These are phyloP conservation scores for Ustilago lituana DNA, from an alignment of 1,284 basidiomycete species.

Conservation along the genomic window DNA sequence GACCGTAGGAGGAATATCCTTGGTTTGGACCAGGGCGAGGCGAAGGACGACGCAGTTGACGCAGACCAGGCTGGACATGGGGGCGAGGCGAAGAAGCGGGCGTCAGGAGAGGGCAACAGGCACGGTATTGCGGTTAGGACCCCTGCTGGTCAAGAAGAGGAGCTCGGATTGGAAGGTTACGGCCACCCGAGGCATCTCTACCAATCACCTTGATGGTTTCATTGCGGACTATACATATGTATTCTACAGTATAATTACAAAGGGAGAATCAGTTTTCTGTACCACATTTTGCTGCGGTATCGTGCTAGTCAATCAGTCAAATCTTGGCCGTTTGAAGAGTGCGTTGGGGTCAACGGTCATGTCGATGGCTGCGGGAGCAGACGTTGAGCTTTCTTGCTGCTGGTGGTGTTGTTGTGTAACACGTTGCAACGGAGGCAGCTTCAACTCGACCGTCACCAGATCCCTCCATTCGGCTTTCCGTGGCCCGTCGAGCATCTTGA, in stretches of 20 bases:
- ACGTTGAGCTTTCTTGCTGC: not conserved
- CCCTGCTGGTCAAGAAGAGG: conserved; percentile 35
- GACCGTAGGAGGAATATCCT: conserved; percentile 46
- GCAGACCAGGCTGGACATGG: too few relatives aligned
- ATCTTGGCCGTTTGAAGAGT: conserved; percentile 30
- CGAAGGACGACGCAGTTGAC: not conserved
- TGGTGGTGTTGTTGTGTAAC: conserved; percentile 1
- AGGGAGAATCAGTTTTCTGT: too few relatives aligned
- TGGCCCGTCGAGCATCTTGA: conserved; percentile 36
- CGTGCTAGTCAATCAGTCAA: conserved; percentile 5
- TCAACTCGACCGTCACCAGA: conserved; percentile 20
- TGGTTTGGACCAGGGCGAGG: conserved; percentile 37
- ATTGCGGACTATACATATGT: conserved; percentile 1
- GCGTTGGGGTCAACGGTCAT: conserved; percentile 28
- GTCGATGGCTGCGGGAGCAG: not conserved
- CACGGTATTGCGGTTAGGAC: conserved; percentile 36
- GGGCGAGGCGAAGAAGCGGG: conserved; percentile 2
- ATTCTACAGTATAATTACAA: conserved; percentile 12
- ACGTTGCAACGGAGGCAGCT: conserved; percentile 13
- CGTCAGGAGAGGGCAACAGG: conserved; percentile 19
- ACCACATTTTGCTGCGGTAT: too few relatives aligned
- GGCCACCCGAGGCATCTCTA: conserved; percentile 28
- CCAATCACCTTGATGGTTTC: too few relatives aligned
- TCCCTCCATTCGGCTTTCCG: conserved; percentile 29
- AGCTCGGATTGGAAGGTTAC: conserved; percentile 41